phyloP scores from a whole-genome alignment of 495 filamentous ascomycete species.

The Glonium stellatum region DNA sequence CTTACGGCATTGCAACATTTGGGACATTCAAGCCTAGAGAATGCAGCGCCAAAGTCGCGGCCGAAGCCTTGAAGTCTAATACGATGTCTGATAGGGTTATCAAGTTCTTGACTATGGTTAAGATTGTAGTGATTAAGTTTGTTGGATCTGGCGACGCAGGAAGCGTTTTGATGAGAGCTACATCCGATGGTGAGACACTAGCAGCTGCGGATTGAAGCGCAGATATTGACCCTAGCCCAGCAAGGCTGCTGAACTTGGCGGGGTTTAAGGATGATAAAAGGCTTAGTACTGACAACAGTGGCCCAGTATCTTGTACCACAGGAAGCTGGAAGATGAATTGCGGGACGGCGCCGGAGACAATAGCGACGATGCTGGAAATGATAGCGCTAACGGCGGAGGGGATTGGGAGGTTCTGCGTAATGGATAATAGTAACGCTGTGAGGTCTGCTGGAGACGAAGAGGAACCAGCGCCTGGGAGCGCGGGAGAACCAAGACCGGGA shows the following conservation, averaged over 20 bases:
- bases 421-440: not conserved
- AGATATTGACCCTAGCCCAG: not conserved
- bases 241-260: constrained; percentile 13
- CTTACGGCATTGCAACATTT: not conserved
- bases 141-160: constrained; percentile 9
- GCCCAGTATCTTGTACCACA: constrained; percentile 14
- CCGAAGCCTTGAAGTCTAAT: constrained; percentile 10
- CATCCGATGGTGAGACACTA: constrained; percentile 9
- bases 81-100: constrained; percentile 7
- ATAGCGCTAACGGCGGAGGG: constrained; percentile 5
- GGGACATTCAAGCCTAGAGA: constrained; percentile 16
- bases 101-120: constrained; percentile 9
- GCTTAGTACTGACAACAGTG: constrained; percentile 14
- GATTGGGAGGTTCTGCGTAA: constrained; percentile 16
- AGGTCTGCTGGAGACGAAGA: not conserved
- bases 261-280: constrained; percentile 20
- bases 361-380: constrained; percentile 7
- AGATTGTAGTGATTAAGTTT: constrained; percentile 15
- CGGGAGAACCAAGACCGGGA: no score
- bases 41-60: constrained; percentile 1
- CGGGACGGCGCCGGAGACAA: constrained; percentile 15
- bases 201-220: constrained; percentile 6
- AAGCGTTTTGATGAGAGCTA: constrained; percentile 12
- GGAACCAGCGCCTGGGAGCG: no score
- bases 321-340: constrained; percentile 24